phyloP scores from a whole-genome alignment of 1,284 basidiomycete species.

The Caloboletus inedulis region DNA sequence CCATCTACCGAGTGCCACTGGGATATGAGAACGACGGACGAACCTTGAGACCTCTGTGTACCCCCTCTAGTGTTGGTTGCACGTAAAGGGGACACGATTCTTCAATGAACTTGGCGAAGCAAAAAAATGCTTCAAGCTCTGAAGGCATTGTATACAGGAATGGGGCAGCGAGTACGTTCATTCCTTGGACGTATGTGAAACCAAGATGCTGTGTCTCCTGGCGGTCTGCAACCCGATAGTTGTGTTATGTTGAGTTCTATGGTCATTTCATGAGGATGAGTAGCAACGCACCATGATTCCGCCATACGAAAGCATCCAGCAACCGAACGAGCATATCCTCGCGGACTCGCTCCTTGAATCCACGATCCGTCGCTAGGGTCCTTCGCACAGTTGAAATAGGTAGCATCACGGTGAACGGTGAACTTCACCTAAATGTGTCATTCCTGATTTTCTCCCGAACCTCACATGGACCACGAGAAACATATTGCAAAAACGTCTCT shows the following conservation, averaged over 20 bases:
- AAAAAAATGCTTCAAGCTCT: slow-evolving; percentile 94
- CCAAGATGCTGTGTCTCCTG: slow-evolving; percentile 71
- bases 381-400: slow-evolving; percentile 42
- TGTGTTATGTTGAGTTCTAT: neutral
- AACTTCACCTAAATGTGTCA: slow-evolving; percentile 69
- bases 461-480: slow-evolving; percentile 79
- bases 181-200: slow-evolving; percentile 95
- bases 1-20: neutral
- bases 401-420: neutral
- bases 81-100: slow-evolving; percentile 92
- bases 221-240: slow-evolving; percentile 46
- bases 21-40: slow-evolving; percentile 20
- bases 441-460: slow-evolving; percentile 89
- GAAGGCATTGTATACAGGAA: slow-evolving; percentile 96
- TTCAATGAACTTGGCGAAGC: slow-evolving; percentile 94
- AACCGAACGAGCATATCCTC: slow-evolving; percentile 96
- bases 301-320: slow-evolving; percentile 96
- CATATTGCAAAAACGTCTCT: slow-evolving; percentile 77
- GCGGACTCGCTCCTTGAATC: slow-evolving; percentile 91
- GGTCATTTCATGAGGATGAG: neutral
- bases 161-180: slow-evolving; percentile 97
- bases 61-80: slow-evolving; percentile 91
- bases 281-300: slow-evolving; percentile 65
- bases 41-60: slow-evolving; percentile 91
- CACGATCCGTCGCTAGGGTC: slow-evolving; percentile 91